Conservation (phyloP, 2,329 filamentous ascomycete genomes). For the Myotisia sp. region DNA sequence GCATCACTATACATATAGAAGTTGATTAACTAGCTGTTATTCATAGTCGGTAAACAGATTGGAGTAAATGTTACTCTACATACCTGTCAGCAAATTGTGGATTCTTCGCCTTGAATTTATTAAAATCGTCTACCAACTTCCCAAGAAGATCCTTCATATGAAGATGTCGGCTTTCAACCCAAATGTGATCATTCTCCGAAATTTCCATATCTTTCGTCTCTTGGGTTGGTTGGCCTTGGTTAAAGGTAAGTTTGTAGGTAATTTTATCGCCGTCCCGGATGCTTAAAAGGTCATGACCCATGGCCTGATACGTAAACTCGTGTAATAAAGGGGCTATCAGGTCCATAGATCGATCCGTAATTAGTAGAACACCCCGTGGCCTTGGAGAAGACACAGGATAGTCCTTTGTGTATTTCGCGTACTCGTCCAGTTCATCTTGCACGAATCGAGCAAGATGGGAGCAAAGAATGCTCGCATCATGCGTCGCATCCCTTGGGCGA, state of each 20-base stretch:
- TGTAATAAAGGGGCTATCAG: slow-evolving; percentile 74
- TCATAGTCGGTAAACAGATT: no score
- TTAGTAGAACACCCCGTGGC: slow-evolving; percentile 67
- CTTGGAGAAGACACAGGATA: slow-evolving; percentile 63
- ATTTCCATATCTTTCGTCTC: slow-evolving; percentile 87
- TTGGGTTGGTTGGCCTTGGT: slow-evolving; percentile 54
- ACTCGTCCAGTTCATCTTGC: slow-evolving; percentile 79
- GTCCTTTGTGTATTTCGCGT: slow-evolving; percentile 67
- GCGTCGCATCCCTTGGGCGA: slow-evolving; percentile 55
- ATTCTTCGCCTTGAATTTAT: slow-evolving; percentile 80
- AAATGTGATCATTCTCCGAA: slow-evolving; percentile 78
- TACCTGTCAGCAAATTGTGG: slow-evolving; percentile 71
- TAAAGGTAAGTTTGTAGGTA: slow-evolving; percentile 66
- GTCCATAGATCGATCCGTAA: slow-evolving; percentile 90
- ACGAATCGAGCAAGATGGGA: slow-evolving; percentile 80
- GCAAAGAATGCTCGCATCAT: slow-evolving; percentile 80
- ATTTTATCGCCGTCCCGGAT: slow-evolving; percentile 82
- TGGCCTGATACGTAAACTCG: slow-evolving; percentile 96
- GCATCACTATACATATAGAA: slow-evolving; percentile 39
- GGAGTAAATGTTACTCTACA: no score
- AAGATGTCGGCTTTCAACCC: slow-evolving; percentile 83
- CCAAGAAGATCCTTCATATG: slow-evolving; percentile 98
- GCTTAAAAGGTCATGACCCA: slow-evolving; percentile 85
- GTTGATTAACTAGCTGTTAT: no score
- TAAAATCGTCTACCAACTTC: slow-evolving; percentile 82